Conservation (phyloP, 2,329 filamentous ascomycete genomes). For the Exophiala lecanii-corni region DNA sequence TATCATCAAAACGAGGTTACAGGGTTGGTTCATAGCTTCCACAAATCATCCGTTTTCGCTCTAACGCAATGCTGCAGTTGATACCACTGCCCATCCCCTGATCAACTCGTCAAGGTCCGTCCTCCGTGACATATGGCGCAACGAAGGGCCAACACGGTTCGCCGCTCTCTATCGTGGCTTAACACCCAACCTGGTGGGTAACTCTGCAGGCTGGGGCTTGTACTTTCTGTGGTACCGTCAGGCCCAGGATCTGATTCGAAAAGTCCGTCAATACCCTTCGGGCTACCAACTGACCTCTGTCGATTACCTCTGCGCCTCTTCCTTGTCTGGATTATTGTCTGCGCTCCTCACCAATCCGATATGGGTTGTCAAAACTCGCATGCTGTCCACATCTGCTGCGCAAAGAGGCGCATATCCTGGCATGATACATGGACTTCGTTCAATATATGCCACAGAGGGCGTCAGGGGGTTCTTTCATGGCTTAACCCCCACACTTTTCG, state of each 20-base stretch:
- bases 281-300: conserved; percentile 42
- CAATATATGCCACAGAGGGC: conserved; percentile 69
- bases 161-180: conserved; percentile 79
- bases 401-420: conserved; percentile 74
- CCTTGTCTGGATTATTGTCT: conserved; percentile 64
- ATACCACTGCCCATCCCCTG: conserved; percentile 44
- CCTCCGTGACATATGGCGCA: conserved; percentile 46
- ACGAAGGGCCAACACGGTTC: conserved; percentile 52
- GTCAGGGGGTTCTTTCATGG: conserved; percentile 80
- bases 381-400: conserved; percentile 77
- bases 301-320: conserved; percentile 80
- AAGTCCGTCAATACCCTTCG: conserved; percentile 32
- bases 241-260: conserved; percentile 52
- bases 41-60: too few species aligned
- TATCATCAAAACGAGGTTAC: conserved; percentile 92
- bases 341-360: conserved; percentile 87
- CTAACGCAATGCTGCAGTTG: conserved; percentile 51
- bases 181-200: conserved; percentile 84
- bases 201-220: conserved; percentile 81
- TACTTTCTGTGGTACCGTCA: conserved; percentile 78
- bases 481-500: conserved; percentile 73
- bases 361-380: conserved; percentile 97
- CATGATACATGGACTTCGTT: conserved; percentile 65
- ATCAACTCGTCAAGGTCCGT: conserved; percentile 53
- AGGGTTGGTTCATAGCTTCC: too few species aligned